Conservation (phyloP, 1,284 basidiomycete species). For the Fomitiporia mediterranea region DNA sequence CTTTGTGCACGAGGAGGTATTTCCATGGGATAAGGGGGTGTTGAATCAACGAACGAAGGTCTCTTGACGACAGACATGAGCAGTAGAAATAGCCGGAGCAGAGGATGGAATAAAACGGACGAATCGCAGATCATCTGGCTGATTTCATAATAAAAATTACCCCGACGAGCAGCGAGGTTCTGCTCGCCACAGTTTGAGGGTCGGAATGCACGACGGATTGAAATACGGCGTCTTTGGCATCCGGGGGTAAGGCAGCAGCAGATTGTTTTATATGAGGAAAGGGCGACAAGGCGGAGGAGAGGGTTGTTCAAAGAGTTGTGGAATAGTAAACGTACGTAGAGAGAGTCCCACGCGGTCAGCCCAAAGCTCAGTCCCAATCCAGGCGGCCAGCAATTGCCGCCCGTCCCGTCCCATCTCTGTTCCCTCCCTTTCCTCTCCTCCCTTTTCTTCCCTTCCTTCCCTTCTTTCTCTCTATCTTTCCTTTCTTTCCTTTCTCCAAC, state of each 20-base stretch:
- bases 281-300: too few relatives aligned
- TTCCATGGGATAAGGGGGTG: neutral
- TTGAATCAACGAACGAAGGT: neutral
- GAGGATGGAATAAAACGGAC: neutral
- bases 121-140: neutral
- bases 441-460: slow-evolving; percentile 24
- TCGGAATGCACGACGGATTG: too few relatives aligned
- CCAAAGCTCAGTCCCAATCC: slow-evolving; percentile 15
- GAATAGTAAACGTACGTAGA: too few relatives aligned
- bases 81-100: neutral
- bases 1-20: neutral
- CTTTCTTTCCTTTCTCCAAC: slow-evolving; percentile 18
- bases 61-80: neutral
- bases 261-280: too few relatives aligned
- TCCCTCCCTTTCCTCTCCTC: slow-evolving; percentile 15
- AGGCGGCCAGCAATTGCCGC: slow-evolving; percentile 7
- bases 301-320: too few relatives aligned
- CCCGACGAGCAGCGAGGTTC: neutral
- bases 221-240: too few relatives aligned
- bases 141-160: neutral
- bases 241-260: too few relatives aligned
- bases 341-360: slow-evolving; percentile 1
- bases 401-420: too few relatives aligned
- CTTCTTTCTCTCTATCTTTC: slow-evolving; percentile 26
- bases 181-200: neutral